Evolutionary conservation across 495 filamentous ascomycete genomes (phyloP).

Genomic region (Xeromyces bisporus): DNA sequence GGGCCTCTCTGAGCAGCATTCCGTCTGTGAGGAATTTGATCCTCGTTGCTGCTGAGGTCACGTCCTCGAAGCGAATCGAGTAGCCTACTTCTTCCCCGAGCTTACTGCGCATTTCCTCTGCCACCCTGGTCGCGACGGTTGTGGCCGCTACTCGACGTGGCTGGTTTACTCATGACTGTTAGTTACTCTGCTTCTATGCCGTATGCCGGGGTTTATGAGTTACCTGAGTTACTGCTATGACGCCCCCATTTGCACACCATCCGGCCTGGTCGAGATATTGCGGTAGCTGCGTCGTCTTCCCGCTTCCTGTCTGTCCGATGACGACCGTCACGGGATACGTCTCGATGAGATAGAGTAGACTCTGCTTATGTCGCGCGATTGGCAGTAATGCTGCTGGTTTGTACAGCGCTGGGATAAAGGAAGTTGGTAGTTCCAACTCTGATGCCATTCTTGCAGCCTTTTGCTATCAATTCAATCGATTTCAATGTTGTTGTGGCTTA

Average conservation of each 20-base stretch:
- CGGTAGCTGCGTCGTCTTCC: conserved; percentile 80
- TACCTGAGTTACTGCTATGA: conserved; percentile 86
- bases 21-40: conserved; percentile 98
- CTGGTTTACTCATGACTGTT: conserved; percentile 26
- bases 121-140: conserved; percentile 78
- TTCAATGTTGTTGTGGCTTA: not conserved
- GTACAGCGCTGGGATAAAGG: conserved; percentile 61
- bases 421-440: conserved; percentile 39
- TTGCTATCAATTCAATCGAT: conserved; percentile 1
- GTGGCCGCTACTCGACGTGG: conserved; percentile 86
- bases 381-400: conserved; percentile 62
- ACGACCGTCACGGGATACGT: conserved; percentile 68
- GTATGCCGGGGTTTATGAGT: conserved; percentile 7
- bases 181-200: conserved; percentile 4
- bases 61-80: conserved; percentile 90
- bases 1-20: conserved; percentile 78
- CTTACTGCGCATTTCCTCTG: conserved; percentile 81
- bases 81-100: conserved; percentile 93
- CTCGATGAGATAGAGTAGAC: conserved; percentile 60
- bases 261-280: conserved; percentile 78
- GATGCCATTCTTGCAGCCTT: conserved; percentile 24
- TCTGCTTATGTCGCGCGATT: conserved; percentile 57
- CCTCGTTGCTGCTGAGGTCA: conserved; percentile 68
- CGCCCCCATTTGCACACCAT: conserved; percentile 70
- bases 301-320: conserved; percentile 78